phyloP scores from a whole-genome alignment of 306 rosid genomes.

The Cicer pinnatifidum region DNA sequence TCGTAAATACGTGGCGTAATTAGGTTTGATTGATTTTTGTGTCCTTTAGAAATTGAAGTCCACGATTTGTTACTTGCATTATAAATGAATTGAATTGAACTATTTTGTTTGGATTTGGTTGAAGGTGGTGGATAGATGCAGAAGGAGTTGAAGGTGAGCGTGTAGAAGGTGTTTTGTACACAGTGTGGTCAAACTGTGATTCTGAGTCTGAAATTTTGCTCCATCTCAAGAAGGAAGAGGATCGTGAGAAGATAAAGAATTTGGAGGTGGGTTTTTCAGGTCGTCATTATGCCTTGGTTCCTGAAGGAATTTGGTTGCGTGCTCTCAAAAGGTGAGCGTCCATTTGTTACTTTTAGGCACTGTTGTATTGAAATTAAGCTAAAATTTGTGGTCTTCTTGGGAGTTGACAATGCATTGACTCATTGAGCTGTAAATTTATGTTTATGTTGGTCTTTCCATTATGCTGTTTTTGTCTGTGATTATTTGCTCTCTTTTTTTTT shows the following conservation, averaged over 20 bases:
- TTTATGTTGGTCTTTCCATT: background rate
- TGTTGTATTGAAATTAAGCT: conserved; percentile 21
- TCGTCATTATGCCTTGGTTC: conserved; percentile 69
- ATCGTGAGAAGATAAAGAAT: conserved; percentile 32
- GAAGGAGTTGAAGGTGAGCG: conserved; percentile 48
- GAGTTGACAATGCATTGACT: background rate
- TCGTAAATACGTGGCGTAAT: background rate
- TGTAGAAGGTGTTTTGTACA: conserved; percentile 61
- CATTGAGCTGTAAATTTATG: background rate
- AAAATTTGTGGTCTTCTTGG: conserved; percentile 2
- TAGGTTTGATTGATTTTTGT: conserved; percentile 14
- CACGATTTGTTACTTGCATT: conserved; percentile 3
- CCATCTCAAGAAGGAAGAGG: conserved; percentile 58
- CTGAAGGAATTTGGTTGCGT: conserved; percentile 75
- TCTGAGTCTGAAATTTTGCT: conserved; percentile 55
- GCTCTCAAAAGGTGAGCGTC: conserved; percentile 65
- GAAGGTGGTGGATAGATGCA: conserved; percentile 83
- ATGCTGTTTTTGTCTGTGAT: background rate
- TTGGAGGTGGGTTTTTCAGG: conserved; percentile 61
- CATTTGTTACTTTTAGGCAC: conserved; percentile 7
- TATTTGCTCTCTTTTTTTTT: background rate
- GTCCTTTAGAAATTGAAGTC: conserved; percentile 1
- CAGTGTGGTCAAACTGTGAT: conserved; percentile 48
- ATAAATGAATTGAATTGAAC: background rate
- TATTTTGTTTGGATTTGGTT: conserved; percentile 34